phyloP scores from a whole-genome alignment of 1,284 basidiomycete species.

The Leucoagaricus sp. region DNA sequence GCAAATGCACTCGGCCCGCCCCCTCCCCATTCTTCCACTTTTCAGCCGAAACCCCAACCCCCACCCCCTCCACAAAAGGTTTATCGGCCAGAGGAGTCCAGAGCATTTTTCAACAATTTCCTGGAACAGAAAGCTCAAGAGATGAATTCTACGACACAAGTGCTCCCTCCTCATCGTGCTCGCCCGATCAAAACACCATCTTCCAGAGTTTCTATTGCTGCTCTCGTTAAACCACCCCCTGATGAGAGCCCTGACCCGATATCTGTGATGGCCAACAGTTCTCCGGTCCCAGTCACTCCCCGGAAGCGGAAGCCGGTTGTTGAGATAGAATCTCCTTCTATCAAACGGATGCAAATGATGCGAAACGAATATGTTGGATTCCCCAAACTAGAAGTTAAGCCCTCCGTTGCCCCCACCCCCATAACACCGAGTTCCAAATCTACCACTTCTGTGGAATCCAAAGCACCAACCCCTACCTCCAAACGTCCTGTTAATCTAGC shows the following conservation, averaged over 20 bases:
- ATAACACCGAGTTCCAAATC: slow-evolving; percentile 26
- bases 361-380: slow-evolving; percentile 24
- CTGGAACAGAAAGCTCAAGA: slow-evolving; percentile 51
- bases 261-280: slow-evolving; percentile 31
- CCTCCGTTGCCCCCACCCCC: slow-evolving; percentile 23
- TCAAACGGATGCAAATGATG: slow-evolving; percentile 48
- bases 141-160: slow-evolving; percentile 24
- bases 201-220: slow-evolving; percentile 4
- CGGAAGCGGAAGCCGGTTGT: slow-evolving; percentile 45
- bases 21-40: slow-evolving; percentile 6
- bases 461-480: slow-evolving; percentile 31
- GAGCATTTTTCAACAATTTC: slow-evolving; percentile 63
- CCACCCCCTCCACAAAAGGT: slow-evolving; percentile 27
- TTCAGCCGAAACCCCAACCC: slow-evolving; percentile 13
- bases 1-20: slow-evolving; percentile 67
- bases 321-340: slow-evolving; percentile 48
- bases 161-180: slow-evolving; percentile 11
- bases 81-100: slow-evolving; percentile 58
- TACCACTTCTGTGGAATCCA: slow-evolving; percentile 15
- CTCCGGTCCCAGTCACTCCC: slow-evolving; percentile 44
- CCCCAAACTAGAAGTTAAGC: slow-evolving; percentile 15
- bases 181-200: slow-evolving; percentile 17
- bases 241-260: slow-evolving; percentile 54
- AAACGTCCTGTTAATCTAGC: slow-evolving; percentile 47
- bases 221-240: neutral